phyloP scores from a whole-genome alignment of 2,329 filamentous ascomycete genomes.

The Colletotrichum cereale region DNA sequence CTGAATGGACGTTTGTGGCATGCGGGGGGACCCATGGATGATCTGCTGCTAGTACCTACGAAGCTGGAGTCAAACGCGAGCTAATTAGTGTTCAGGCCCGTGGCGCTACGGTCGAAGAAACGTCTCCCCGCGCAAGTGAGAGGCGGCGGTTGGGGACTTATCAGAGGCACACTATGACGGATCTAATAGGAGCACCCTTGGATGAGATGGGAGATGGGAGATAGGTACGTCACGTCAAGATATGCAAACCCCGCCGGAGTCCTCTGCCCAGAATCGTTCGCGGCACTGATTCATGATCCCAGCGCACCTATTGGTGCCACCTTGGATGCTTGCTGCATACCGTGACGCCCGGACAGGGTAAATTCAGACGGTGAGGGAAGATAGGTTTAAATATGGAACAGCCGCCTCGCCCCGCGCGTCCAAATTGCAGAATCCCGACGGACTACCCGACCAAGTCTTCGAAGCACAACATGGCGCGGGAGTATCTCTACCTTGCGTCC shows the following conservation, averaged over 20 bases:
- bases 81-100: not conserved
- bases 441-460: not conserved
- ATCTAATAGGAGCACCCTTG: too few relatives aligned
- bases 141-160: not conserved
- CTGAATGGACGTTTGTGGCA: not conserved
- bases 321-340: not conserved
- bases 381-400: not conserved
- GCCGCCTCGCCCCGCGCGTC: not conserved
- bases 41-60: not conserved
- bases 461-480: conserved; percentile 24
- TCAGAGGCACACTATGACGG: too few relatives aligned
- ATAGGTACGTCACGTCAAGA: not conserved
- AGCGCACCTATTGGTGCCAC: too few relatives aligned
- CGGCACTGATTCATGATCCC: too few relatives aligned
- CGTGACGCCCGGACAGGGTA: too few relatives aligned
- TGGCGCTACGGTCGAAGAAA: not conserved
- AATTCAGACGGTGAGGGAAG: too few relatives aligned
- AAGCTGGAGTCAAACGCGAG: not conserved
- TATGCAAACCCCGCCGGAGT: not conserved
- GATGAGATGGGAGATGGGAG: not conserved
- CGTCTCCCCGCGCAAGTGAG: not conserved
- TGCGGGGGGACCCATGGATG: not conserved
- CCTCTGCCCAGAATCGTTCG: too few relatives aligned
- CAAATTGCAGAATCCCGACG: not conserved
- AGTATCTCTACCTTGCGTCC: conserved; percentile 24